A percentile compares a stretch with the other conserved stretches of the same genome.
Conservation (phyloP, 1,139 yeast species). For the Yamadazyma aaseri region DNA sequence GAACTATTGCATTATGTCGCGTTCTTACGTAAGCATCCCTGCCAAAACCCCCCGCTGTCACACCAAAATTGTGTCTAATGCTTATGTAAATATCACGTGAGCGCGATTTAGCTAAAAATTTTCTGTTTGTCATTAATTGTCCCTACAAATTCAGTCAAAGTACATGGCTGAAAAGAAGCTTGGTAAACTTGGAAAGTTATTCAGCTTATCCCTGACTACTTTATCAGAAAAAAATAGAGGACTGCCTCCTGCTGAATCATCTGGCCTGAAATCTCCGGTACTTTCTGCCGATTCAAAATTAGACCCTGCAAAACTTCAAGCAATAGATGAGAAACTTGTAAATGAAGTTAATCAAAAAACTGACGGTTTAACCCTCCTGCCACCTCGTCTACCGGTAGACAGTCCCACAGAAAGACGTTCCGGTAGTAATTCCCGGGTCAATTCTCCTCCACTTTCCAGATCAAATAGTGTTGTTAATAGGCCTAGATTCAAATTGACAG, state of each 20-base stretch:
- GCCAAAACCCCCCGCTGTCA: no score
- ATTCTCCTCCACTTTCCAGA: slow-evolving; percentile 17
- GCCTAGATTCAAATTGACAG: slow-evolving; percentile 54
- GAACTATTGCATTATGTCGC: no score
- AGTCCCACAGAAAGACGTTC: slow-evolving; percentile 1
- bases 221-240: slow-evolving; percentile 4
- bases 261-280: neutral
- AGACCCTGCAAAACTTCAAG: neutral
- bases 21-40: no score
- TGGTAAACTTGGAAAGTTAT: slow-evolving; percentile 14
- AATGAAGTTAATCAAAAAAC: neutral
- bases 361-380: neutral
- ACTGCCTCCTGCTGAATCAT: neutral
- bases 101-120: neutral
- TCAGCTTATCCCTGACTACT: slow-evolving; percentile 16
- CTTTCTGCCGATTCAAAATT: neutral
- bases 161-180: slow-evolving; percentile 15
- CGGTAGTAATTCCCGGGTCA: slow-evolving; percentile 8
- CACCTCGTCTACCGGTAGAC: neutral
- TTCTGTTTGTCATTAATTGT: neutral
- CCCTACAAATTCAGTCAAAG: neutral
- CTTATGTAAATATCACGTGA: neutral
- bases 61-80: neutral
- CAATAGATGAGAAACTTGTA: slow-evolving; percentile 3
- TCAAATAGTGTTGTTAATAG: slow-evolving; percentile 13